These are phyloP conservation scores for Penstemon davidsonii DNA, from an alignment of 257 asterid genomes.

Conservation along the genomic window DNA sequence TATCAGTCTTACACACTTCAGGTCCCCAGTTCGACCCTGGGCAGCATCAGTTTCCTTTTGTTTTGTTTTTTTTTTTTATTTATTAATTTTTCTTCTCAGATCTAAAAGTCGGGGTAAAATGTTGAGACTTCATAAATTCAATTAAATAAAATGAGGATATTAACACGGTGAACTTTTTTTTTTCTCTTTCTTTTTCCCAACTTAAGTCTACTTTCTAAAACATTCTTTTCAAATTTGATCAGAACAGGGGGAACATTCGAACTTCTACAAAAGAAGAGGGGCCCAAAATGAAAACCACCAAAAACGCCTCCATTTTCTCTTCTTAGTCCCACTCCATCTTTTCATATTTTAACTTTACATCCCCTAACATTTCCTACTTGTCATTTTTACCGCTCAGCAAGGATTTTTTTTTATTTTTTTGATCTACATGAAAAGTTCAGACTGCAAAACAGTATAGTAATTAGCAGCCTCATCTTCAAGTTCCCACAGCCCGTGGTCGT, in stretches of 20 bases:
- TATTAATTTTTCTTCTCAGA: too few species aligned
- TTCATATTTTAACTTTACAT: conserved; percentile 4
- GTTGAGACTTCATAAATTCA: too few species aligned
- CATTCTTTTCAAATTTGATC: conserved; percentile 37
- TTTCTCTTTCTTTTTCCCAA: background rate
- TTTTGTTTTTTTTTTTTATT: too few species aligned
- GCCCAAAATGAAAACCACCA: conserved; percentile 36
- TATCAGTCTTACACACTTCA: too few species aligned
- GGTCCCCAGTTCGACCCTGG: too few species aligned
- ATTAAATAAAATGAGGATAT: too few species aligned
- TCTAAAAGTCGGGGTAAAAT: too few species aligned
- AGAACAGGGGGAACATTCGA: conserved; percentile 25
- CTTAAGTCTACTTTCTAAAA: conserved; percentile 16
- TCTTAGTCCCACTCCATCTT: conserved; percentile 16
- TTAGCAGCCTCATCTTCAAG: conserved; percentile 75
- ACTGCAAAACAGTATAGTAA: conserved; percentile 55
- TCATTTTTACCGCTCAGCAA: conserved; percentile 24
- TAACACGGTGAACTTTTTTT: background rate
- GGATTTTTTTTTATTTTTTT: too few species aligned
- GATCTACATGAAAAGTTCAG: conserved; percentile 69
- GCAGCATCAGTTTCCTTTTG: too few species aligned
- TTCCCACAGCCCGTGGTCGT: conserved; percentile 65
- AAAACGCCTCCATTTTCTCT: conserved; percentile 36
- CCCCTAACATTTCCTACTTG: conserved; percentile 35
- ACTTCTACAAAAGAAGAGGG: conserved; percentile 43